Evolutionary conservation across 805 yeast genomes (phyloP), one percentile per base, ranked within the genome.

Genomic region (Schizosaccharomyces pombe): DNA sequence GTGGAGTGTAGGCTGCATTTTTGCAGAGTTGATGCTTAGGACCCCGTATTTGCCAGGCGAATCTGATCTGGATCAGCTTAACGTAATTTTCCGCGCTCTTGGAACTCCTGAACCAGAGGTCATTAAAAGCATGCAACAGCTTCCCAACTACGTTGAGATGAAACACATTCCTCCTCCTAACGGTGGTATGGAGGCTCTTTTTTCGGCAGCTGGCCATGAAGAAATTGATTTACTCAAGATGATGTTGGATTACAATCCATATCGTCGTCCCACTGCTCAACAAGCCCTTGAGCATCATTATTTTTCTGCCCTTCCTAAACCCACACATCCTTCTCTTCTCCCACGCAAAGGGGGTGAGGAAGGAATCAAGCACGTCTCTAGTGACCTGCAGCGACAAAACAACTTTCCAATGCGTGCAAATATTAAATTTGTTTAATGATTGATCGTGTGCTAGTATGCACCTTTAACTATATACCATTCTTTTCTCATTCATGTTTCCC

Each of bases 1-100:
- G 11, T 91, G 99, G 99, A 89, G 97, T 0, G 83, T 87, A 4
- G 99, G 99, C 1, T 77, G 86, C 37, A 89, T 91, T 2, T 91
- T 91, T 70, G 97, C 97, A 0, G 99, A 91, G 62, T 68, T 91
- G 60, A 85, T 91, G 95, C 71, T 91, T 59, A 73, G 99, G 63
- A 85, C 85, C 2, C 98, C 99, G 1, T 91, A 91, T 65, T 67
- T 93, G 49, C 95, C 99, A 0, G 98, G 97, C 0, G 78, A 77
- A 60, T 85, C 83, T 59, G 98, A 91, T 64, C 65, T 77, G 1
- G 95, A 87, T 63, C 99, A 91, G 64, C 67, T 87, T 40, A 93
- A 82, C 52, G 82, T 86, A n/a, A 91, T 97, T 0, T 89, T 91
- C 65, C 78, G 84, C 62, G 98, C 97, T 0, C 68, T 89, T 56